Percentiles rank a stretch among this genome's conserved stretches.
phyloP scores from a whole-genome alignment of 805 yeast species.

The Candida taoyuanica region DNA sequence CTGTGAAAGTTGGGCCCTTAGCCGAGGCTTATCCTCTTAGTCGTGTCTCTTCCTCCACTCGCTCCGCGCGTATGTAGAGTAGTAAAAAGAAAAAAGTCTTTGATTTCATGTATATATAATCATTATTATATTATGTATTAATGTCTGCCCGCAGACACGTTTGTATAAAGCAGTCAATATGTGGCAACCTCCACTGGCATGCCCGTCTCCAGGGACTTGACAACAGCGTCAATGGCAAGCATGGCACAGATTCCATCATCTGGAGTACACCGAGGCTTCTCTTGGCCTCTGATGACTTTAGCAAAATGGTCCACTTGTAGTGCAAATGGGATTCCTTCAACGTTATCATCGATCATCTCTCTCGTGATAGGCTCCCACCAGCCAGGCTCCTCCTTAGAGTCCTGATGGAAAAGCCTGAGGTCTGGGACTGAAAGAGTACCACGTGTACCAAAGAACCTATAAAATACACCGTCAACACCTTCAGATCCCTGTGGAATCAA shows the following conservation, averaged over 20 bases:
- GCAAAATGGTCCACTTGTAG: conserved; percentile 21
- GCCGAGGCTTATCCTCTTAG: too few species aligned
- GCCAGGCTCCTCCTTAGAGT: conserved; percentile 5
- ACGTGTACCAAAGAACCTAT: conserved; percentile 19
- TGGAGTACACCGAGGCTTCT: conserved; percentile 17
- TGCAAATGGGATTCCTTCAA: conserved; percentile 16
- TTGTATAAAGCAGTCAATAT: too few species aligned
- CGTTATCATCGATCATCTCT: conserved; percentile 7
- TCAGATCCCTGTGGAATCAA: conserved; percentile 13
- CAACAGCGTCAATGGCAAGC: conserved; percentile 21
- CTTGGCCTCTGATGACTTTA: conserved; percentile 15
- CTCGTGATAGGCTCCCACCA: conserved; percentile 19
- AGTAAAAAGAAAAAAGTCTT: too few species aligned
- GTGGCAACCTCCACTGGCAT: conserved; percentile 15
- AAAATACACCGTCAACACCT: conserved; percentile 18
- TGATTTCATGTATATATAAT: too few species aligned
- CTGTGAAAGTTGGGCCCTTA: conserved; percentile 6
- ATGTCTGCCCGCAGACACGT: too few species aligned
- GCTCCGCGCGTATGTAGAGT: too few species aligned
- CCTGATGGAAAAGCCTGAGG: conserved; percentile 18
- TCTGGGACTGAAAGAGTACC: conserved; percentile 18
- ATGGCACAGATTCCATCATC: conserved; percentile 20
- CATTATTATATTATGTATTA: too few species aligned
- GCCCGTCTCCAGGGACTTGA: conserved; percentile 14
- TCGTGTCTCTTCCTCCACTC: too few species aligned